A percentile compares a stretch with the other conserved stretches of the same genome.
These are phyloP conservation scores for Neocatenulostroma microsporum DNA, from an alignment of 2,329 filamentous ascomycete species.

Conservation along the genomic window DNA sequence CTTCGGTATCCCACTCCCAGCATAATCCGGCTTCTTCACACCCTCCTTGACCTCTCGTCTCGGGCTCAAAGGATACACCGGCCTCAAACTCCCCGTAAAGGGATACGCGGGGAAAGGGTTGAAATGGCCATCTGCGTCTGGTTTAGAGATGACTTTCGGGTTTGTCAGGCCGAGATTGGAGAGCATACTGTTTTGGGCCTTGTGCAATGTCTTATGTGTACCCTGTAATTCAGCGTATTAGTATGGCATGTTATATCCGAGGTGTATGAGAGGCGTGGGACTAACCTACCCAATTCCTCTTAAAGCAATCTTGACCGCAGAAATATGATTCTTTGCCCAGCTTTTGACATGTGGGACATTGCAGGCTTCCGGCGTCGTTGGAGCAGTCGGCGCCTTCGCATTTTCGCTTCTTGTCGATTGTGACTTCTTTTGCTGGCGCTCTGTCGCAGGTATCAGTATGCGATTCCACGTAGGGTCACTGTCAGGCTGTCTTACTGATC, in stretches of 20 bases:
- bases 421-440: constrained; percentile 28
- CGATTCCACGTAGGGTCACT: no score
- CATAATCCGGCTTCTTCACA: constrained; percentile 82
- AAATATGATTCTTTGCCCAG: constrained; percentile 87
- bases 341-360: constrained; percentile 94
- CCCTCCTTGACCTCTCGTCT: constrained; percentile 65
- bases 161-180: constrained; percentile 61
- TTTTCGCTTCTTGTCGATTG: constrained; percentile 49
- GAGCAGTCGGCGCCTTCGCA: constrained; percentile 78
- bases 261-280: constrained; percentile 9
- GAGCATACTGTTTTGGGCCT: constrained; percentile 62
- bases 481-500: no score
- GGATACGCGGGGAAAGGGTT: constrained; percentile 87
- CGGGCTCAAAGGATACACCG: constrained; percentile 62
- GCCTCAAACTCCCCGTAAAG: constrained; percentile 73
- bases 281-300: constrained; percentile 82
- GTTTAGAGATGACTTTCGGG: constrained; percentile 81
- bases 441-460: no score
- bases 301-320: constrained; percentile 98
- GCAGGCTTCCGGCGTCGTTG: constrained; percentile 76
- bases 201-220: constrained; percentile 78
- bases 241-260: no score
- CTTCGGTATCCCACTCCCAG: constrained; percentile 66
- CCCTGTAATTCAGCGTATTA: no score
- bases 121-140: constrained; percentile 74